Base-by-base conservation (phyloP, 2,329 filamentous ascomycete genomes). In the Monilinia fructicola region DNA sequence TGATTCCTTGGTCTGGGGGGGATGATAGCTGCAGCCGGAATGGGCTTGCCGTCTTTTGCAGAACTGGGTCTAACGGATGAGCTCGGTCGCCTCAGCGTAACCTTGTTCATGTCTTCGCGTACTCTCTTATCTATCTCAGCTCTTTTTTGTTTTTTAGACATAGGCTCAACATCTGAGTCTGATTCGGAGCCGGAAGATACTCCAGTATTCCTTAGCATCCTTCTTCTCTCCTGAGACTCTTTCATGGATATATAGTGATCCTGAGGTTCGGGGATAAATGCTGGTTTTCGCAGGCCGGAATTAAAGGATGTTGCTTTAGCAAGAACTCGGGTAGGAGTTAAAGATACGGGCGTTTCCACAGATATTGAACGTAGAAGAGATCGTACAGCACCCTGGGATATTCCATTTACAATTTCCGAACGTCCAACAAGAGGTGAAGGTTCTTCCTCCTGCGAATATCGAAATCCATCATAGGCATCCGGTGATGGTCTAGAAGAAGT, bases 401-500 rank as follows among this genome's bases (percentile, higher is more conserved):
- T 71, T 1, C 48, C 48, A 1, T 50, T 44, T 16, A 21, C 58
- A 42, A 52, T 31, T 14, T 65, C 65, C 10, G 48, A 63, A n/a
- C 55, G 61, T 18, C 67, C 40, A n/a, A 53, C 44, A 11, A 74
- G 64, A 5, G 74, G 74, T 18, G 74, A 76, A 18, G 58, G 9
- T 2, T 68, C 61, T 16, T 66, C 58, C 23, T 71, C 71, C 6
- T 64, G 52, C 42, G 74, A 71, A 11, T 73, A 71, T 21, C 67
- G 68, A 48, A 69, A 71, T 10, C 70, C 66, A 38, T 72, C 68
- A 54, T 70, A 74, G 3, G 71, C 64, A 54, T 75, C 67, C 5
- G 74, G 75, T 12, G 75, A 76, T 40, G 75, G 75, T 40, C 74
- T 68, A 26, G 73, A 72, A 10, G 74, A 76, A 2, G 70, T 72